These are phyloP conservation scores for Amanita thiersii DNA, from an alignment of 768 basidiomycete genomes.

Conservation along the genomic window DNA sequence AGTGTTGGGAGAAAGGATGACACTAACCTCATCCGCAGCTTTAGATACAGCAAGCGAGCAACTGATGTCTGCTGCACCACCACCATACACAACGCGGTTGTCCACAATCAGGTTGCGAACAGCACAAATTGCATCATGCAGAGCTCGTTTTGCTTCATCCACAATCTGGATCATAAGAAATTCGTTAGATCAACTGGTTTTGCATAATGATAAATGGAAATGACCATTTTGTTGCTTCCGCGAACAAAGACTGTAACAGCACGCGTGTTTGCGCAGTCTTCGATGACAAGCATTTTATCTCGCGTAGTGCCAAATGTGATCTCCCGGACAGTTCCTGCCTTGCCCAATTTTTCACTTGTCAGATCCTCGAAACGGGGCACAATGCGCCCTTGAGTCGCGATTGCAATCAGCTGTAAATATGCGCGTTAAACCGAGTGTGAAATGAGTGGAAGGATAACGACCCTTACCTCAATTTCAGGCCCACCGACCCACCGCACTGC, in stretches of 20 bases:
- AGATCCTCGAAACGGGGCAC: constrained; percentile 98
- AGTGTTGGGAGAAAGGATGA: neutral
- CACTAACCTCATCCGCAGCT: constrained; percentile 82
- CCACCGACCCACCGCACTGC: constrained; percentile 99
- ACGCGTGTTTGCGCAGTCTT: constrained; percentile 94
- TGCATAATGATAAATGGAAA: constrained; percentile 7
- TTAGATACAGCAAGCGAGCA: constrained; percentile 89
- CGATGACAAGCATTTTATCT: constrained; percentile 99
- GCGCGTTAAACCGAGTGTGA: constrained; percentile 1
- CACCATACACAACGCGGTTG: constrained; percentile 96
- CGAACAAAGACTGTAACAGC: constrained; percentile 97
- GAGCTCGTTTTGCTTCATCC: constrained; percentile 95
- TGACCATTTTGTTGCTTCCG: constrained; percentile 98
- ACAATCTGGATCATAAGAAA: constrained; percentile 60
- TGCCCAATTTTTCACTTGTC: constrained; percentile 82
- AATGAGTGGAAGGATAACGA: neutral
- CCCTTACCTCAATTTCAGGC: constrained; percentile 89
- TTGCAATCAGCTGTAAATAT: constrained; percentile 76
- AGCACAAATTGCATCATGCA: constrained; percentile 96
- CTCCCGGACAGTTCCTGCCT: constrained; percentile 90
- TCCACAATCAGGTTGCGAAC: constrained; percentile 94
- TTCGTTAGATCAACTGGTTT: neutral
- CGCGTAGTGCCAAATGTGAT: constrained; percentile 94
- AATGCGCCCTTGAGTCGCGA: constrained; percentile 96
- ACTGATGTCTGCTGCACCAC: constrained; percentile 96